Conservation (phyloP, 495 filamentous ascomycete species). For the Usnea hakonensis region DNA sequence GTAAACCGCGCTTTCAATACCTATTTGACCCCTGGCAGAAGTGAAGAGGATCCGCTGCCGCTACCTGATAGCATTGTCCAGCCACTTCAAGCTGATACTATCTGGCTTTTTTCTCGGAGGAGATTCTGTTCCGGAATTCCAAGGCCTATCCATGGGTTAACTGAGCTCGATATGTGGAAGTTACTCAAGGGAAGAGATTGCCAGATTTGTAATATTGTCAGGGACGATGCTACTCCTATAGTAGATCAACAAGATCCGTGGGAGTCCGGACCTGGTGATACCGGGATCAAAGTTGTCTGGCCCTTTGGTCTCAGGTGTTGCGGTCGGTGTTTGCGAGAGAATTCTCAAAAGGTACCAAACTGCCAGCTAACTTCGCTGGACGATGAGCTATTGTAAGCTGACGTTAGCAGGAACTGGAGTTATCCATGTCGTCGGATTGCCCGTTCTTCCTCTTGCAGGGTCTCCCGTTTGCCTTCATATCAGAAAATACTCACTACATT, state of each 20-base stretch:
- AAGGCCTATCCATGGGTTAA: constrained; percentile 35
- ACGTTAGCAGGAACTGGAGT: constrained; percentile 50
- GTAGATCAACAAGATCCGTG: constrained; percentile 32
- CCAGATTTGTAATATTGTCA: constrained; percentile 36
- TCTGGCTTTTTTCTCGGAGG: constrained; percentile 42
- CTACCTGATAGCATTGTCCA: constrained; percentile 25
- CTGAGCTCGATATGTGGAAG: constrained; percentile 43
- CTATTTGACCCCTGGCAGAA: constrained; percentile 30
- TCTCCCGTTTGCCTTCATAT: constrained; percentile 57
- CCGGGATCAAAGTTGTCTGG: constrained; percentile 53
- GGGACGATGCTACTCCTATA: constrained; percentile 8
- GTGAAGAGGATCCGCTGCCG: constrained; percentile 19
- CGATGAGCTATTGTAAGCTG: not conserved
- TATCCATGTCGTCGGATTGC: constrained; percentile 51
- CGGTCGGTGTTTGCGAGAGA: constrained; percentile 49
- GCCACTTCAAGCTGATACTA: constrained; percentile 33
- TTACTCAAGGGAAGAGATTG: constrained; percentile 37
- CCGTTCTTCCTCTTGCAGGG: constrained; percentile 52
- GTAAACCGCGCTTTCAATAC: constrained; percentile 30
- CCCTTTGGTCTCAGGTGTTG: constrained; percentile 57
- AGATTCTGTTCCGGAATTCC: constrained; percentile 36
- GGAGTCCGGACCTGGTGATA: constrained; percentile 44
- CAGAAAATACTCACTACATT: constrained; percentile 48
- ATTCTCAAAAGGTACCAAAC: constrained; percentile 50
- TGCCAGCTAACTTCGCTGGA: not conserved